Evolutionary conservation across 768 basidiomycete genomes (phyloP).

Genomic region (Pleurotus tuber-regium): DNA sequence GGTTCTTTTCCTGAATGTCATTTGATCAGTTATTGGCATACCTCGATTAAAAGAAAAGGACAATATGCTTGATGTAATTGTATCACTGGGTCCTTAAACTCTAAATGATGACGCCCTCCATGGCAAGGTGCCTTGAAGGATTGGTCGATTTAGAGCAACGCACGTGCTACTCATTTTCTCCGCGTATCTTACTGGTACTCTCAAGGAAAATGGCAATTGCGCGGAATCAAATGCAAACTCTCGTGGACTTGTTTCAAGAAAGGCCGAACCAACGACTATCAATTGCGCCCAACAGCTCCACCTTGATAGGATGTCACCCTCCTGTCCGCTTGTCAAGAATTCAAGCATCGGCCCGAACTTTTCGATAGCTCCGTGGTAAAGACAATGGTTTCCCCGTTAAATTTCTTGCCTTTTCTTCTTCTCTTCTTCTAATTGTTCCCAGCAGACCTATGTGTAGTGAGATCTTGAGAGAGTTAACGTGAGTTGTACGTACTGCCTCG

Average conservation of each 20-base stretch:
- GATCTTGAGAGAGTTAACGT: neutral
- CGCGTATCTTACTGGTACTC: no score
- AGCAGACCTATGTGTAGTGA: neutral
- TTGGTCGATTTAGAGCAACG: no score
- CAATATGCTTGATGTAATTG: no score
- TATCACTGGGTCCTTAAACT: no score
- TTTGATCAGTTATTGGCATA: no score
- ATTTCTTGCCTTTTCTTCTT: neutral
- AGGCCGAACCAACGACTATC: neutral
- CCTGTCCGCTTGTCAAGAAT: neutral
- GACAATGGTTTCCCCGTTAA: neutral
- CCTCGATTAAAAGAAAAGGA: no score
- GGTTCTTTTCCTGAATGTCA: constrained; percentile 20
- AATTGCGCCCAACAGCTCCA: constrained; percentile 1
- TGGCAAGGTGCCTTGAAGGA: no score
- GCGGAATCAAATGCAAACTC: no score
- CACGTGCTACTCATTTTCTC: no score
- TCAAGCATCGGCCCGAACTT: neutral
- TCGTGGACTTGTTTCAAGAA: neutral
- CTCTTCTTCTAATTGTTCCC: neutral
- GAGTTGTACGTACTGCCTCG: constrained; percentile 6
- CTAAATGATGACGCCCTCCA: no score
- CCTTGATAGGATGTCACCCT: neutral
- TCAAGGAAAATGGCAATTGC: no score
- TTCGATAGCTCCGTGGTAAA: neutral